Percentiles rank a stretch among this genome's conserved stretches.
phyloP scores from a whole-genome alignment of 164 flowering plant species.

The Buxus sempervirens region DNA sequence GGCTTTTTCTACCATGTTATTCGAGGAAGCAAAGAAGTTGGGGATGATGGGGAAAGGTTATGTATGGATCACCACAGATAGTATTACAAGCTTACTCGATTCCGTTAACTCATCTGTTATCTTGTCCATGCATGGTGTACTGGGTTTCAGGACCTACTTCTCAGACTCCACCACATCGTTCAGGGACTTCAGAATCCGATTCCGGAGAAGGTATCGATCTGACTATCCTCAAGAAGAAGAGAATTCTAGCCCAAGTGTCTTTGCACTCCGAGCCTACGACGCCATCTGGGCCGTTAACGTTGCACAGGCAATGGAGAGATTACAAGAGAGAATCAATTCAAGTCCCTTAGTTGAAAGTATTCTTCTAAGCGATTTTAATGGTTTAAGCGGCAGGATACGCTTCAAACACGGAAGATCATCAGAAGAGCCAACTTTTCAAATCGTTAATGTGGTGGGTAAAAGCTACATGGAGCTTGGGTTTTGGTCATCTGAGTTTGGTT shows the following conservation, averaged over 20 bases:
- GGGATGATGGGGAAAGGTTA: conserved; percentile 18
- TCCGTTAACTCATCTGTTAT: conserved; percentile 11
- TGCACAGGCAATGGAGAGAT: conserved; percentile 5
- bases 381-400: conserved; percentile 3
- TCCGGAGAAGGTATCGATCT: conserved; percentile 11
- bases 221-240: conserved; percentile 21
- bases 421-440: not conserved
- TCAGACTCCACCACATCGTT: not conserved
- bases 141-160: conserved; percentile 16
- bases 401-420: not conserved
- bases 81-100: conserved; percentile 18
- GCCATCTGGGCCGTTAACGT: conserved; percentile 4
- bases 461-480: conserved; percentile 5
- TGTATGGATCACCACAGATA: conserved; percentile 21
- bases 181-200: conserved; percentile 9
- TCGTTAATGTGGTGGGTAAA: conserved; percentile 5
- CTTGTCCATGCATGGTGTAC: conserved; percentile 20
- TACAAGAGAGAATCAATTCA: not conserved
- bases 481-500: conserved; percentile 1
- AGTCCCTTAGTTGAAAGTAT: not conserved
- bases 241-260: conserved; percentile 17
- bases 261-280: conserved; percentile 24
- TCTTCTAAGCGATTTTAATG: not conserved
- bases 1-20: conserved; percentile 4
- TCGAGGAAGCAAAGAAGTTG: conserved; percentile 20